Evolutionary conservation across 768 basidiomycete species (phyloP).

Genomic region (Pleurotus salmoneostramineus): DNA sequence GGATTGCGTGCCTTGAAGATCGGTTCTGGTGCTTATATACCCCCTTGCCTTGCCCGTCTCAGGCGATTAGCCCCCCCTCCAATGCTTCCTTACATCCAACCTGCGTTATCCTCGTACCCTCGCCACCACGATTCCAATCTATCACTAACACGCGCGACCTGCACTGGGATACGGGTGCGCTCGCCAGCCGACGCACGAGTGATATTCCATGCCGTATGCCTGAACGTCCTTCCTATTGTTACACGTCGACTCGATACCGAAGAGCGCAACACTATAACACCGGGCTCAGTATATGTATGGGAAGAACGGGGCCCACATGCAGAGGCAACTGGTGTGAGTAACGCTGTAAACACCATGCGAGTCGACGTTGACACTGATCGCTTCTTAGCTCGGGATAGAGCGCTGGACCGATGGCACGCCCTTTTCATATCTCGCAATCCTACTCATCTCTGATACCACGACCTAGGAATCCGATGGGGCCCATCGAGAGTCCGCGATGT

Average conservation of each 20-base stretch:
- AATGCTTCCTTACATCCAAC: slow-evolving; percentile 7
- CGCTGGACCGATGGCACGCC: slow-evolving; percentile 72
- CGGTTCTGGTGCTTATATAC: slow-evolving; percentile 6
- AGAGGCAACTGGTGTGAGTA: slow-evolving; percentile 66
- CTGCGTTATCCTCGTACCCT: not conserved
- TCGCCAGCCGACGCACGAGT: slow-evolving; percentile 50
- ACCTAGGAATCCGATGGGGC: slow-evolving; percentile 67
- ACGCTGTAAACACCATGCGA: slow-evolving; percentile 5
- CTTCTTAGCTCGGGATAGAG: slow-evolving; percentile 66
- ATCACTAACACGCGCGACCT: slow-evolving; percentile 48
- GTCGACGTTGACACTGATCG: not conserved
- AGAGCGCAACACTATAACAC: slow-evolving; percentile 65
- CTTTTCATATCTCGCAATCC: not conserved
- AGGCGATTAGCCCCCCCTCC: not conserved
- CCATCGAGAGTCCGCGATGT: slow-evolving; percentile 79
- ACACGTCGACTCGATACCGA: slow-evolving; percentile 72
- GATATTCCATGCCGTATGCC: slow-evolving; percentile 72
- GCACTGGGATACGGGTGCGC: slow-evolving; percentile 45
- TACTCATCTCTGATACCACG: slow-evolving; percentile 4
- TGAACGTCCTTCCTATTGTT: slow-evolving; percentile 72
- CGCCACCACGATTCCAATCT: not conserved
- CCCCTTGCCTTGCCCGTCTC: not conserved
- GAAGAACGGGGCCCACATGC: slow-evolving; percentile 74
- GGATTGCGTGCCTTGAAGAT: slow-evolving; percentile 4
- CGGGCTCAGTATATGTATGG: slow-evolving; percentile 82